Base-by-base conservation (phyloP, 768 basidiomycete species). In the Leccinum broughii region DNA sequence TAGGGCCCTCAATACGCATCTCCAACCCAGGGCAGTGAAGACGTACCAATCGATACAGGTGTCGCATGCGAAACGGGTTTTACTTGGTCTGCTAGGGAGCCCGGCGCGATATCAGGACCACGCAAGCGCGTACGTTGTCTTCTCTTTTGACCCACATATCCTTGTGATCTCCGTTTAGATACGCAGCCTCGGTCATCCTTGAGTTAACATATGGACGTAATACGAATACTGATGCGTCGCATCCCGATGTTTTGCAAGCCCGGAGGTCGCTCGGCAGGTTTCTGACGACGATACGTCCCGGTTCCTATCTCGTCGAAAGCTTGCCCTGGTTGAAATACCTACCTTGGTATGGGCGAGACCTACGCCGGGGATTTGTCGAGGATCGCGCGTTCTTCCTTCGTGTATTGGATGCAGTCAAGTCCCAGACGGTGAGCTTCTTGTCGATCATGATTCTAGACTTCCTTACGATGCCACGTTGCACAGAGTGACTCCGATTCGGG, bases 291-390 rank as follows among this genome's bases (percentile, higher is more conserved):
- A 51, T 77, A 20, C 60, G 66, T 3, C 71, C 72, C 1, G 76
- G 76, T 0, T 63, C 69, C n/a, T 72, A 74, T 50, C 62, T 71
- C n/a, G 72, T 77, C 13, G 76, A 78, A 56, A 62, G 56, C 4
- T 68, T 72, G 9, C 77, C 77, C 3, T 64, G 24, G 48, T 62
- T 77, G 22, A 64, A 65, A 50, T 82, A 81, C 66, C 64, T 88
- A n/a, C 86, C 87, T 0, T 83, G 82, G n/a, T 86, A 86, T 65
- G 75, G 84, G 6, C 77, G 78, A 5, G 81, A 84, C 55, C 74
- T 89, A 7, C 77, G 78, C 56, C 74, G 74, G 1, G 83, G 81
- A 6, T 85, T 87, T 60, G 58, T 67, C 3, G 80, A 83, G 54
- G 84, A 85, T 62, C 69, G 80, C 1, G 65, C 46, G 0, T 65